These are phyloP conservation scores for Achaetomiella virescens DNA, from an alignment of 495 filamentous ascomycete species.

Conservation along the genomic window DNA sequence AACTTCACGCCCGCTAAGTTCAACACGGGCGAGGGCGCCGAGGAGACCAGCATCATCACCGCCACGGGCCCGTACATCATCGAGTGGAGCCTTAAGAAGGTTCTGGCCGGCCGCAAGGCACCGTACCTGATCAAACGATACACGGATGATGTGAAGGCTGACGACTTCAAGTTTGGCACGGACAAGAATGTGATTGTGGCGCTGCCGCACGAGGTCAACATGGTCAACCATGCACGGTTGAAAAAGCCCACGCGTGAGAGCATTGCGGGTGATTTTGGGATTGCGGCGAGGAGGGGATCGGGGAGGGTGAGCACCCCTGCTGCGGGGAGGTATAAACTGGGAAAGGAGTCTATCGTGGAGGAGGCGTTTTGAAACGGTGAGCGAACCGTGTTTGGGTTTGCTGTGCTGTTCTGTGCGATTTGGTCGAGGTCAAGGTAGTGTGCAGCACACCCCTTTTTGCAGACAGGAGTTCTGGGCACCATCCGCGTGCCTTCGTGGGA, in stretches of 20 bases:
- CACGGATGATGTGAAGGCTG: slow-evolving; percentile 90
- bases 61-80: slow-evolving; percentile 97
- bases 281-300: slow-evolving; percentile 42
- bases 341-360: slow-evolving; percentile 74
- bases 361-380: slow-evolving; percentile 62
- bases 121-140: slow-evolving; percentile 97
- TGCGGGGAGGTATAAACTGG: slow-evolving; percentile 52
- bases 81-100: slow-evolving; percentile 91
- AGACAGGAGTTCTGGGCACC: slow-evolving; percentile 8
- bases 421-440: neutral
- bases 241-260: slow-evolving; percentile 89
- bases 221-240: slow-evolving; percentile 80
- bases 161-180: slow-evolving; percentile 94
- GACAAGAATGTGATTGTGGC: slow-evolving; percentile 98
- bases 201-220: slow-evolving; percentile 93
- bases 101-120: slow-evolving; percentile 68
- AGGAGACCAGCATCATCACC: slow-evolving; percentile 89
- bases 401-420: neutral
- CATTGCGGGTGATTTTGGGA: slow-evolving; percentile 55
- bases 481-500: neutral
- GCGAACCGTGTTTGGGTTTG: too few species aligned
- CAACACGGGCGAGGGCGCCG: slow-evolving; percentile 75
- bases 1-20: slow-evolving; percentile 88
- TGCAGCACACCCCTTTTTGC: slow-evolving; percentile 3
- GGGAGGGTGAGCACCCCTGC: slow-evolving; percentile 44